Percentiles rank a stretch among this genome's conserved stretches.
These are phyloP conservation scores for Phytophthora multivora DNA, from an alignment of 352 stramenopile genomes.

Conservation along the genomic window DNA sequence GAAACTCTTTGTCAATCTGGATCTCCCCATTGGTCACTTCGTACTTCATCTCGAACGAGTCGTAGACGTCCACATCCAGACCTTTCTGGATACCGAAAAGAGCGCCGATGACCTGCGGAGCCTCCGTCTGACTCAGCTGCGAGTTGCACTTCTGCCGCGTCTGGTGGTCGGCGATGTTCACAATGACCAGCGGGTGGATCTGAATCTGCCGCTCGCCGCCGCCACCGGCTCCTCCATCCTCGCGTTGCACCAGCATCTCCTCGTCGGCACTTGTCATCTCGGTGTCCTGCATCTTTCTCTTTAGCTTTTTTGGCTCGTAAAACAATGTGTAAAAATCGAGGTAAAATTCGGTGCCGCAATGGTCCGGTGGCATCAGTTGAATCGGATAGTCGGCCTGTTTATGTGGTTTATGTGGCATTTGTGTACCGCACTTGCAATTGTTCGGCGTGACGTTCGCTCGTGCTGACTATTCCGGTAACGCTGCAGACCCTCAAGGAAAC, in stretches of 20 bases:
- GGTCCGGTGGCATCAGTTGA: not conserved
- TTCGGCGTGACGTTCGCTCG: slow-evolving; percentile 32
- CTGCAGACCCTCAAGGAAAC: slow-evolving; percentile 8
- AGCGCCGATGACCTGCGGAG: slow-evolving; percentile 81
- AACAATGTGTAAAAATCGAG: not conserved
- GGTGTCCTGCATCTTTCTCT: slow-evolving; percentile 52
- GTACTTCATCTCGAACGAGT: slow-evolving; percentile 91
- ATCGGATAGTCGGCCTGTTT: slow-evolving; percentile 2
- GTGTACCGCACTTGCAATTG: slow-evolving; percentile 22
- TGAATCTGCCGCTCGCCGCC: slow-evolving; percentile 73
- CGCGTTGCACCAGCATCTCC: slow-evolving; percentile 48
- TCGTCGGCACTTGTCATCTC: slow-evolving; percentile 61
- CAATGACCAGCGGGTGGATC: slow-evolving; percentile 91
- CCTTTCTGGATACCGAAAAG: slow-evolving; percentile 93
- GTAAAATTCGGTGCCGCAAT: not conserved
- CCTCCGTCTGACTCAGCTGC: slow-evolving; percentile 47
- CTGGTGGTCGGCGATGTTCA: slow-evolving; percentile 96
- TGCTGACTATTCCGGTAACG: slow-evolving; percentile 47
- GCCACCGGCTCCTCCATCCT: slow-evolving; percentile 43
- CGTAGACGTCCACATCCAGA: slow-evolving; percentile 78
- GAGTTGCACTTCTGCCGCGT: slow-evolving; percentile 84
- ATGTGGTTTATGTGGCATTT: slow-evolving; percentile 12
- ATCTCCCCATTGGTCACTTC: slow-evolving; percentile 57
- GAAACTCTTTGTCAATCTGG: slow-evolving; percentile 85
- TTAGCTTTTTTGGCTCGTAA: not conserved